Conservation (phyloP, 2,329 filamentous ascomycete genomes). For the Fusarium bulbicola region DNA sequence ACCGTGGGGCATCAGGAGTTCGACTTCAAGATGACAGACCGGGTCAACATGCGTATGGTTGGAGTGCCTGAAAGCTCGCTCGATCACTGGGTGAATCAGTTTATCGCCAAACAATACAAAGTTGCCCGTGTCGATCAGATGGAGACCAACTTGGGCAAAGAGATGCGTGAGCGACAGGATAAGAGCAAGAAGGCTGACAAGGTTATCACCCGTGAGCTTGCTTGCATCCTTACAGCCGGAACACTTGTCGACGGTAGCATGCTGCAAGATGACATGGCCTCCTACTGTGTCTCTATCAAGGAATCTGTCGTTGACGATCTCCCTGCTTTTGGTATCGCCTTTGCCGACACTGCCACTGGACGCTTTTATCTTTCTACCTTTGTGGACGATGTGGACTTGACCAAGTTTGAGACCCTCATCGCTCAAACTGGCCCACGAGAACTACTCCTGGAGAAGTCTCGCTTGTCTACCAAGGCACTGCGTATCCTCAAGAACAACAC, state of each 20-base stretch:
- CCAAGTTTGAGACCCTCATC: constrained; percentile 96
- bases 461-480: constrained; percentile 85
- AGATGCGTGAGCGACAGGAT: constrained; percentile 93
- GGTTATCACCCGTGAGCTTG: constrained; percentile 89
- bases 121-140: constrained; percentile 96
- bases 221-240: constrained; percentile 89
- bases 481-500: constrained; percentile 98
- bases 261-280: constrained; percentile 98
- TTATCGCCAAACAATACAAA: constrained; percentile 97
- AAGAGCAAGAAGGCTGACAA: constrained; percentile 83
- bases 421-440: constrained; percentile 92
- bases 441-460: constrained; percentile 86
- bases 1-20: constrained; percentile 96
- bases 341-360: constrained; percentile 94
- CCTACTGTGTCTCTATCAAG: constrained; percentile 95
- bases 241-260: constrained; percentile 96
- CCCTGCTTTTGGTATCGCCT: constrained; percentile 89
- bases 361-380: constrained; percentile 96
- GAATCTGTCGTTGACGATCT: constrained; percentile 76
- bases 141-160: constrained; percentile 94
- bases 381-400: constrained; percentile 89
- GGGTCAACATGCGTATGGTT: constrained; percentile 99
- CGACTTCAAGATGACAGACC: constrained; percentile 95
- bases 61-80: constrained; percentile 95
- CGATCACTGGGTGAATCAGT: constrained; percentile 98